Evolutionary conservation across 139 green algal species (phyloP).

Genomic region (Tetratostichococcus sp.): DNA sequence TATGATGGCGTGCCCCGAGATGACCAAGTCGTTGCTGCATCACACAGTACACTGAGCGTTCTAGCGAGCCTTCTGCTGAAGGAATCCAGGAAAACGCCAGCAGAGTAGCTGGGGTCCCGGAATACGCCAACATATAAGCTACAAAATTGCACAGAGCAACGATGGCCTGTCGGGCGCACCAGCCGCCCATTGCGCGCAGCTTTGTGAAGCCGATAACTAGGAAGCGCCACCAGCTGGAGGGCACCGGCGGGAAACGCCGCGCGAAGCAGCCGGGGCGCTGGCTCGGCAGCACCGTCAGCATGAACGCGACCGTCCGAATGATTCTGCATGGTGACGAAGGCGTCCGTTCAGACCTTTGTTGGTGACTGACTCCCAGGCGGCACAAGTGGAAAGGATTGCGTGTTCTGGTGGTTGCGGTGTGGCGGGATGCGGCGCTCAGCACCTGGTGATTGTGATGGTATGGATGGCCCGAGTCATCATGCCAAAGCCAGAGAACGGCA

Average conservation of each 20-base stretch:
- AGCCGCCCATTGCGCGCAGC: conserved; percentile 50
- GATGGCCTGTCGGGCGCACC: too few species aligned
- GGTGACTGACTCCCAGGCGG: too few species aligned
- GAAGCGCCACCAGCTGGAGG: conserved; percentile 43
- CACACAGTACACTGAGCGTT: too few species aligned
- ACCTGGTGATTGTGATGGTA: conserved; percentile 46
- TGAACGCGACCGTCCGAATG: conserved; percentile 64
- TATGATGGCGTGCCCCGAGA: conserved; percentile 62
- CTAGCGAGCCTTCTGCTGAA: too few species aligned
- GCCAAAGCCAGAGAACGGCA: conserved; percentile 76
- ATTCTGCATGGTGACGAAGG: conserved; percentile 24
- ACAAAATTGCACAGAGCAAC: too few species aligned
- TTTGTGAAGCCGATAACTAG: conserved; percentile 43
- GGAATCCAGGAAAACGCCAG: too few species aligned
- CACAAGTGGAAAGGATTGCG: too few species aligned
- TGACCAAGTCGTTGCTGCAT: conserved; percentile 79
- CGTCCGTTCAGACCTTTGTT: too few species aligned
- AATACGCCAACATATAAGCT: neutral
- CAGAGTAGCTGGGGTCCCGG: too few species aligned
- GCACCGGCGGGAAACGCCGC: conserved; percentile 59
- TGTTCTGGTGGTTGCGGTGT: neutral
- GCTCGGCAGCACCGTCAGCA: conserved; percentile 76
- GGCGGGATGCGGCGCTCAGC: too few species aligned
- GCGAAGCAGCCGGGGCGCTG: conserved; percentile 64
- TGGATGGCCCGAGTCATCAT: conserved; percentile 59